A percentile compares a stretch with the other conserved stretches of the same genome.
These are phyloP conservation scores for Cylindrotheca closterium DNA, from an alignment of 108 stramenopile species.

Conservation along the genomic window DNA sequence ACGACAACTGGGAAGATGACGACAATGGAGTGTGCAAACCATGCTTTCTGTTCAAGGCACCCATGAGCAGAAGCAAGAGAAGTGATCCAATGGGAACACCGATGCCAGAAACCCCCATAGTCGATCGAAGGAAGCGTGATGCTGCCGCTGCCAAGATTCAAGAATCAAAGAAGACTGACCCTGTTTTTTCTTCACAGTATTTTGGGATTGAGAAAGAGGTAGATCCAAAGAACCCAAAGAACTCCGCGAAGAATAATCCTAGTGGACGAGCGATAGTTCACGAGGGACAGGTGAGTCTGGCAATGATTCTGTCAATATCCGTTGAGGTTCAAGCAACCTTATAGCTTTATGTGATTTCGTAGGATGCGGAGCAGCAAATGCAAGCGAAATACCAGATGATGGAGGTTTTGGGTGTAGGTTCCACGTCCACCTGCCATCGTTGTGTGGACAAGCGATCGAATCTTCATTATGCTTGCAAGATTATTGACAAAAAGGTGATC, in stretches of 20 bases:
- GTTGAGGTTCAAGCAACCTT: neutral
- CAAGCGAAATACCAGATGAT: slow-evolving; percentile 82
- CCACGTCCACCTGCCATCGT: slow-evolving; percentile 93
- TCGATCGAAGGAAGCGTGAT: slow-evolving; percentile 34
- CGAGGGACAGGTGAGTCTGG: slow-evolving; percentile 49
- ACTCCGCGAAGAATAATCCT: neutral
- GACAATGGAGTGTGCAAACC: slow-evolving; percentile 17
- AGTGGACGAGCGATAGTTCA: slow-evolving; percentile 41
- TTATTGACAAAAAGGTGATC: slow-evolving; percentile 93
- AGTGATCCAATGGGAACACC: slow-evolving; percentile 66
- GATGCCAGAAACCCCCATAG: slow-evolving; percentile 64
- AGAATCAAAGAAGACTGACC: slow-evolving; percentile 7
- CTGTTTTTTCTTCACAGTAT: slow-evolving; percentile 43
- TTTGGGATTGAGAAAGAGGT: slow-evolving; percentile 64
- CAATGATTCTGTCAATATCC: neutral
- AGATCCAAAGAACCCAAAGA: neutral
- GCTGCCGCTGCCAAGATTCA: slow-evolving; percentile 16
- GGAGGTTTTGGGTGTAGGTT: slow-evolving; percentile 95
- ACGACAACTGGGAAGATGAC: neutral
- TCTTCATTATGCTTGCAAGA: slow-evolving; percentile 90
- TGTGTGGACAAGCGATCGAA: slow-evolving; percentile 65
- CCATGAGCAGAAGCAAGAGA: slow-evolving; percentile 1
- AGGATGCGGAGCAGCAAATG: slow-evolving; percentile 69
- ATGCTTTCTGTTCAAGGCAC: slow-evolving; percentile 24
- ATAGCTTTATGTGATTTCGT: neutral